Evolutionary conservation across 2,329 filamentous ascomycete species (phyloP).

Genomic region (Samsoniella hepiali): DNA sequence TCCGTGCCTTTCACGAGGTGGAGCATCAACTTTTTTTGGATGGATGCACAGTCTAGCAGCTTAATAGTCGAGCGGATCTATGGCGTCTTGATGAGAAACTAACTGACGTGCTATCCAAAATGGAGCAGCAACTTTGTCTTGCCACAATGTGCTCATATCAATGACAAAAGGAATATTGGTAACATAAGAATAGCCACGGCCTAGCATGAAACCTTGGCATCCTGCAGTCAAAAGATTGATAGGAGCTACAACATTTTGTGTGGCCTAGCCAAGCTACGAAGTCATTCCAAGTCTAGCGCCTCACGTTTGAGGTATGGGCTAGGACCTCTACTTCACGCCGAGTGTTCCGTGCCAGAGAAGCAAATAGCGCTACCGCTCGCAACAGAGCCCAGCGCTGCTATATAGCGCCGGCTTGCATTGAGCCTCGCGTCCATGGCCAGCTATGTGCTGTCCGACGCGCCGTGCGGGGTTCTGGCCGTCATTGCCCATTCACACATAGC

Average conservation of each 20-base stretch:
- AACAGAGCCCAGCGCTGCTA: not conserved
- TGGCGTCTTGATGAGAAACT: not conserved
- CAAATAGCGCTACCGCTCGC: not conserved
- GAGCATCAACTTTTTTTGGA: not conserved
- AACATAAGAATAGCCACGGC: not conserved
- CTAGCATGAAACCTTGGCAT: not conserved
- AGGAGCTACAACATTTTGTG: not conserved
- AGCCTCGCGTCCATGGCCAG: not conserved
- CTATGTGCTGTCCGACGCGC: no score
- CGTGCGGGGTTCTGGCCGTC: no score
- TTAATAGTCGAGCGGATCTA: conserved; percentile 3
- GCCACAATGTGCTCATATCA: not conserved
- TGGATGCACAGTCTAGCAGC: not conserved
- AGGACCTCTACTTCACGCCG: not conserved
- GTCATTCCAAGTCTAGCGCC: not conserved
- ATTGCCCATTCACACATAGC: no score
- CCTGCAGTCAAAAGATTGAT: not conserved
- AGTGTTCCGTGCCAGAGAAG: not conserved
- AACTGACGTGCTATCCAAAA: conserved; percentile 5
- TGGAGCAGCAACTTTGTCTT: not conserved
- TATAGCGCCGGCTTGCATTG: not conserved
- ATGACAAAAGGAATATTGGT: not conserved
- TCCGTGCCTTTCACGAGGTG: not conserved
- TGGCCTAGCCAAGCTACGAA: no score
- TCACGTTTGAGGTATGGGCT: not conserved